Evolutionary conservation across 2,329 filamentous ascomycete species (phyloP), one percentile per base, ranked within the genome.

Genomic region (Aspergillus sp.): DNA sequence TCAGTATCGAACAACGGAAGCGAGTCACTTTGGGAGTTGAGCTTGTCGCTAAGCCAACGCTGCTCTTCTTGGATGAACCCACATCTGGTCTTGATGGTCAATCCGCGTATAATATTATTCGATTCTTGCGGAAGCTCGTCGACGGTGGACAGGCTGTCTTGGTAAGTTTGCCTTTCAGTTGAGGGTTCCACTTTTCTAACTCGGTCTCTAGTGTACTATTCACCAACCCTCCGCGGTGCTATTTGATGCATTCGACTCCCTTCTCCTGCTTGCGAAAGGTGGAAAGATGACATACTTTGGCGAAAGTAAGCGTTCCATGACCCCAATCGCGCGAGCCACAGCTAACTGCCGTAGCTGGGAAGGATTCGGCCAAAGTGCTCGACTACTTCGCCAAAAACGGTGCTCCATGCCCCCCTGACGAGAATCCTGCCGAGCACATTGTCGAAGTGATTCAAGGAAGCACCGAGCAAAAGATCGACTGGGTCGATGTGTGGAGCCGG

Each of bases 251-350:
- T 89, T 89, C 53, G 86, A 89, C 56, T 80, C 79, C 1, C 77
- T 89, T 0, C 73, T 88, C 1, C 73, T 88, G 1, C 77, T 89
- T 0, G 80, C 83, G n/a, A 80, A 75, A 57, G 86, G 84, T 3
- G 86, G 86, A 8, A 80, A 81, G 58, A 86, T 82, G 1, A 81
- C 85, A 1, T 88, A 87, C 65, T 87, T 87, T 62, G 86, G 86
- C 10, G 82, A 80, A 50, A 74, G 65, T 68, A 49, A 62, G 66
- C 55, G 2, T n/a, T 47, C 45, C 4, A 20, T 35, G 8, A 11
- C 24, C 13, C 4, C 24, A 2, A 17, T 42, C 17, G 2, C 11
- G 19, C 14, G 19, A 26, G 22, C n/a, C 3, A 7, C 14, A 26
- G 11, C 16, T 47, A 40, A 46, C 54, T 8, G 19, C 13, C 3